Evolutionary conservation across 352 stramenopile species (phyloP), one percentile per base, ranked within the genome.

Genomic region (Blastocystis hominis): DNA sequence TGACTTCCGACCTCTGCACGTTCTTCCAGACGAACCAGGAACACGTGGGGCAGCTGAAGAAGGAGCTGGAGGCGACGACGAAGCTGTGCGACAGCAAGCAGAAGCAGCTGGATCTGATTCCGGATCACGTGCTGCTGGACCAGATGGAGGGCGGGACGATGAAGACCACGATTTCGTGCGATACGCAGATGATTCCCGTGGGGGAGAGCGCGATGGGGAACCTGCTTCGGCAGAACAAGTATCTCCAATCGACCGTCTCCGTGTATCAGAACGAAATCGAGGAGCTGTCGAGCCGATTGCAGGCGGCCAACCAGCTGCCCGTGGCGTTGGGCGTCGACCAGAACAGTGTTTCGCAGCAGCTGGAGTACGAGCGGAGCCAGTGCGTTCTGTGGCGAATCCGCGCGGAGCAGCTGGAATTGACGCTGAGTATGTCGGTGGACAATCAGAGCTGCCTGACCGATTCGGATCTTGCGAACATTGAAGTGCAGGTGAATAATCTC

Each of bases 111-210:
- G 47, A 63, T 30, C n/a, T 42, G 42, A 30, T 80, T 24, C 30
- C 36, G 38, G 50, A 34, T 13, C 70, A 40, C 2, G 7, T 80
- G 15, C 24, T 30, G 24, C 24, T 30, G 24, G 40, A 80, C 13
- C 70, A 80, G 42, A 20, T 80, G 70, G 70, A 80, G 42, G 70
- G 44, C 40, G 20, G 62, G 15, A 80, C 70, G 10, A 61, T 80
- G 47, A 80, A 80, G 3, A 80, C 70, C 5, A 80, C 62, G 70
- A 64, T 80, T 0, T 80, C 70, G 13, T 40, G 47, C 34, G 70
- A 80, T n/a, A 13, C 70, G 3, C 40, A 80, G 40, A 40, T 63
- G 9, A 24, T 34, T 4, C 7, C n/a, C n/a, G 44, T 34, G 24
- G 44, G 17, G n/a, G 30, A 40, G 17, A 24, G 34, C n/a, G 44